Evolutionary conservation across 1,284 basidiomycete species (phyloP).

Genomic region (Papiliotrema flavescens): DNA sequence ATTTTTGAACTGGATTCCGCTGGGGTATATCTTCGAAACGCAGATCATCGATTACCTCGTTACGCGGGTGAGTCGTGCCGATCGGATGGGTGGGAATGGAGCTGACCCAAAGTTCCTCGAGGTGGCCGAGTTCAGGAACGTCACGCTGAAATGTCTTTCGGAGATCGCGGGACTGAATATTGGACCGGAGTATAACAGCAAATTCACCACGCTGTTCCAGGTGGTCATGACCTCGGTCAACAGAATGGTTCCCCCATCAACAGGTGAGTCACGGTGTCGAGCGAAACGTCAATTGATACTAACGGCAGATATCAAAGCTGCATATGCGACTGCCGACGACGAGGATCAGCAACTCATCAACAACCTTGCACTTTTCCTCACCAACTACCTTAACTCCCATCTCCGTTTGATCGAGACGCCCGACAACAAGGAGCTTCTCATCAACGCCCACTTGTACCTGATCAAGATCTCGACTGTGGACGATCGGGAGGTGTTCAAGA

Average conservation of each 20-base stretch:
- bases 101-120: slow-evolving; percentile 74
- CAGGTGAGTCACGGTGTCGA: slow-evolving; percentile 52
- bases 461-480: slow-evolving; percentile 98
- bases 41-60: slow-evolving; percentile 93
- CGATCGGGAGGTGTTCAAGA: slow-evolving; percentile 99
- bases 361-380: slow-evolving; percentile 93
- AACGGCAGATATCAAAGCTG: slow-evolving; percentile 70
- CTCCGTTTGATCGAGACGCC: slow-evolving; percentile 90
- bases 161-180: slow-evolving; percentile 94
- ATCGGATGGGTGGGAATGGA: neutral
- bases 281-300: slow-evolving; percentile 6
- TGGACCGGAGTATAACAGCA: slow-evolving; percentile 96
- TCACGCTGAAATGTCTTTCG: slow-evolving; percentile 96
- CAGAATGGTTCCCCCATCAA: slow-evolving; percentile 94
- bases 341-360: slow-evolving; percentile 95
- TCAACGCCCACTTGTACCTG: slow-evolving; percentile 97
- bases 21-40: slow-evolving; percentile 99
- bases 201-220: slow-evolving; percentile 96
- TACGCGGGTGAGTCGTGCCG: slow-evolving; percentile 62
- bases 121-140: slow-evolving; percentile 93
- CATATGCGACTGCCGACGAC: slow-evolving; percentile 86
- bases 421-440: slow-evolving; percentile 83
- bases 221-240: slow-evolving; percentile 98
- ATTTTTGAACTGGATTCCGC: slow-evolving; percentile 99
- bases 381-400: slow-evolving; percentile 92